Evolutionary conservation across 768 basidiomycete genomes (phyloP).

Genomic region (Lactifluus rugatus): DNA sequence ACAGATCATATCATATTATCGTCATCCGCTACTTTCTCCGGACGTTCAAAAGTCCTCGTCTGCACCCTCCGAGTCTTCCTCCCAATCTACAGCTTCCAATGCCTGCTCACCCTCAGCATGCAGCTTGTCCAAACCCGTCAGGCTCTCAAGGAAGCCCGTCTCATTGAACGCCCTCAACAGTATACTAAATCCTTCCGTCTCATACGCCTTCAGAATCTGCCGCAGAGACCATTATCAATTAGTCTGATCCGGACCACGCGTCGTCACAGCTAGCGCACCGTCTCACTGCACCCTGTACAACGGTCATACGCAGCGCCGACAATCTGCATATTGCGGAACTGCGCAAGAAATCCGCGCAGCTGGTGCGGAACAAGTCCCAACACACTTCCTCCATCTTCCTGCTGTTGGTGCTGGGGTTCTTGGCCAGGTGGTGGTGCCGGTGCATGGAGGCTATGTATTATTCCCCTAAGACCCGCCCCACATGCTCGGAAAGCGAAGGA

Average conservation of each 20-base stretch:
- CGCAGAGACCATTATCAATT: not conserved
- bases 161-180: conserved; percentile 78
- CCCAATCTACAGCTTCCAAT: conserved; percentile 42
- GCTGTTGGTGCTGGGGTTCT: conserved; percentile 21
- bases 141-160: conserved; percentile 55
- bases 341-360: conserved; percentile 79
- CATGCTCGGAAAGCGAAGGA: not conserved
- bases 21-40: not conserved
- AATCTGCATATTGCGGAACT: conserved; percentile 78
- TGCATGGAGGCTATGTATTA: conserved; percentile 40
- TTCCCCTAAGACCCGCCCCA: not conserved
- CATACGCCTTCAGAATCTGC: conserved; percentile 77
- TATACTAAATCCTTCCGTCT: conserved; percentile 70
- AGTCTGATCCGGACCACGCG: not conserved
- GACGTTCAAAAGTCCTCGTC: conserved; percentile 24
- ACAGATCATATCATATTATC: not conserved
- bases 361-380: conserved; percentile 92
- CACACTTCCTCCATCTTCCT: conserved; percentile 34
- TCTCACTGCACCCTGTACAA: conserved; percentile 87
- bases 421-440: conserved; percentile 52
- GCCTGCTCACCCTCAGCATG: conserved; percentile 43
- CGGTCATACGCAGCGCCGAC: conserved; percentile 77
- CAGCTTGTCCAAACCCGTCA: conserved; percentile 49
- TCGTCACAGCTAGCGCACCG: conserved; percentile 34
- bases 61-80: conserved; percentile 33